phyloP scores from a whole-genome alignment of 2,329 filamentous ascomycete genomes.

The Trichoderma guizhouense region DNA sequence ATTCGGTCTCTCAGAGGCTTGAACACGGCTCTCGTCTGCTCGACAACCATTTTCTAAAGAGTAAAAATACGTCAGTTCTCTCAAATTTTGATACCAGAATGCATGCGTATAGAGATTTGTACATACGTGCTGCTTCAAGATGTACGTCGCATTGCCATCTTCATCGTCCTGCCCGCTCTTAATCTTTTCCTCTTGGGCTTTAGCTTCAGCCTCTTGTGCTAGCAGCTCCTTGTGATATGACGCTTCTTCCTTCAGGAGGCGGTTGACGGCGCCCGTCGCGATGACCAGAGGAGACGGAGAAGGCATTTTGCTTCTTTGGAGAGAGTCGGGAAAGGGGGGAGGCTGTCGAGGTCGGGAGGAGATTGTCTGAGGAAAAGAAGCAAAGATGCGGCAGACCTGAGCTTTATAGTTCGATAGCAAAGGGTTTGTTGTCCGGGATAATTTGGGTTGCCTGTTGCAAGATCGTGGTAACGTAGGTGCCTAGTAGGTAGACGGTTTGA shows the following conservation, averaged over 20 bases:
- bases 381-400: too few relatives aligned
- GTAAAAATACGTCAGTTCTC: neutral
- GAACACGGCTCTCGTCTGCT: slow-evolving; percentile 84
- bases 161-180: slow-evolving; percentile 47
- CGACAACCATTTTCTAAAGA: slow-evolving; percentile 68
- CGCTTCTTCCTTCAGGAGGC: slow-evolving; percentile 85
- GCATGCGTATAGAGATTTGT: neutral
- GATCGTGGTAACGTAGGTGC: neutral
- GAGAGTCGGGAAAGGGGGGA: neutral
- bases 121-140: slow-evolving; percentile 81
- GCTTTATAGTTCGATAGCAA: neutral
- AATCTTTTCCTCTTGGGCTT: slow-evolving; percentile 62
- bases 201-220: slow-evolving; percentile 68
- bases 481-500: neutral
- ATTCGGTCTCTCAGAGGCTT: slow-evolving; percentile 70
- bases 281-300: slow-evolving; percentile 74
- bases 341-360: neutral
- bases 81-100: neutral
- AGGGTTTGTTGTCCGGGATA: neutral
- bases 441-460: neutral
- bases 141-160: slow-evolving; percentile 73
- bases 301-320: slow-evolving; percentile 54
- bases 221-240: slow-evolving; percentile 85
- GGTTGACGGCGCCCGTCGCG: slow-evolving; percentile 72
- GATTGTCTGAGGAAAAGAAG: neutral